phyloP scores from a whole-genome alignment of 352 stramenopile genomes.

The Globisporangium megalacanthum region DNA sequence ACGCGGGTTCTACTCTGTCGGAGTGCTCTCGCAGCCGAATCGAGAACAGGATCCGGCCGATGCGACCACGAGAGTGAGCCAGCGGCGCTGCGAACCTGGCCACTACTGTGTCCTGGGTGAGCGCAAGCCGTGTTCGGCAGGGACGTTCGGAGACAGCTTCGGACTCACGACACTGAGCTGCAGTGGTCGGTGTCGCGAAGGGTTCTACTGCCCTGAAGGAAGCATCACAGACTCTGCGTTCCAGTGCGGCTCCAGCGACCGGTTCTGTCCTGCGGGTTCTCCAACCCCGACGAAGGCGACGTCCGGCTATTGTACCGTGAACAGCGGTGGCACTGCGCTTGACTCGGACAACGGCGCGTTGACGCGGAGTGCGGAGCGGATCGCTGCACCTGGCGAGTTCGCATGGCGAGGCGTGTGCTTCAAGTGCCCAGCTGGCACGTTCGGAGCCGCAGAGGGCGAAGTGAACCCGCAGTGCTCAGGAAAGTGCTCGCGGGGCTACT shows the following conservation, averaged over 20 bases:
- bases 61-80: conserved; percentile 37
- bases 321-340: not conserved
- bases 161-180: conserved; percentile 26
- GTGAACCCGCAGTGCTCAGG: conserved; percentile 46
- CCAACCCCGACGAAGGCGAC: conserved; percentile 5
- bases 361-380: conserved; percentile 23
- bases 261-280: conserved; percentile 31
- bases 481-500: conserved; percentile 60
- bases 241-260: conserved; percentile 19
- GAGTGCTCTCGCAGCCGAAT: conserved; percentile 7
- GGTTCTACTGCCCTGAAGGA: conserved; percentile 33
- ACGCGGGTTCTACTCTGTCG: conserved; percentile 49
- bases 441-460: conserved; percentile 35
- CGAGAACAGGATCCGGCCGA: conserved; percentile 22
- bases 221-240: conserved; percentile 15
- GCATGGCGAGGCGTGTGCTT: conserved; percentile 50
- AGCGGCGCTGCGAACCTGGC: conserved; percentile 43
- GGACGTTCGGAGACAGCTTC: conserved; percentile 39
- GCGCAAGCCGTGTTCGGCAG: conserved; percentile 53
- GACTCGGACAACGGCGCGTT: conserved; percentile 1
- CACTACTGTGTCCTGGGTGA: conserved; percentile 70
- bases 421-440: conserved; percentile 59
- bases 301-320: conserved; percentile 31
- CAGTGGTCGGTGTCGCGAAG: conserved; percentile 29
- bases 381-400: conserved; percentile 45